Conservation (phyloP, 148 eudicot genomes). For the Rhododendron williamsianum region DNA sequence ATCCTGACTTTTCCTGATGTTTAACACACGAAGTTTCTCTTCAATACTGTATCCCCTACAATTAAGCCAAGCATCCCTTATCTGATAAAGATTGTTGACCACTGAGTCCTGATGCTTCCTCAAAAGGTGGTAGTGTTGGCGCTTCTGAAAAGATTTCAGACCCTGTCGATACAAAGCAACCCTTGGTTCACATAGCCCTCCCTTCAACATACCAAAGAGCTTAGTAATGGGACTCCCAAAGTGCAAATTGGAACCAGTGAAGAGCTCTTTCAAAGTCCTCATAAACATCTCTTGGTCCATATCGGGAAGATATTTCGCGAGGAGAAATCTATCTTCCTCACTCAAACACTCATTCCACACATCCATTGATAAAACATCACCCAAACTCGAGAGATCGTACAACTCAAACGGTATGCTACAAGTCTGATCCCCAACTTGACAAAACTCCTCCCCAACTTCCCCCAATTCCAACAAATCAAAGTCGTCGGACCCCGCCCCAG, state of each 20-base stretch:
- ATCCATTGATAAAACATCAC: conserved; percentile 69
- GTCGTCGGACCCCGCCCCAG: conserved; percentile 97
- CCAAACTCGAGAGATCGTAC: conserved; percentile 72
- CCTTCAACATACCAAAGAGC: conserved; percentile 79
- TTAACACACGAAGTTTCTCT: conserved; percentile 84
- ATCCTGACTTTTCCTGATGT: conserved; percentile 68
- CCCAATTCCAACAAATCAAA: conserved; percentile 89
- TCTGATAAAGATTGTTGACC: conserved; percentile 63
- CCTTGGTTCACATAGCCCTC: conserved; percentile 91
- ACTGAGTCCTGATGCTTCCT: conserved; percentile 69
- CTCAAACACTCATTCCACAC: conserved; percentile 89
- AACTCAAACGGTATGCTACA: conserved; percentile 80
- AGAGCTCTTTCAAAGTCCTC: conserved; percentile 79
- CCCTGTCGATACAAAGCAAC: conserved; percentile 89
- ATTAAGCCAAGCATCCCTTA: conserved; percentile 74
- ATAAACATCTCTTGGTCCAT: conserved; percentile 82
- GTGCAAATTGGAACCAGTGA: conserved; percentile 69
- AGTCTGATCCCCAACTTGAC: conserved; percentile 88
- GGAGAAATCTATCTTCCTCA: conserved; percentile 75
- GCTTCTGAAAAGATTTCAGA: conserved; percentile 60
- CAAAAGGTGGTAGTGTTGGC: conserved; percentile 69
- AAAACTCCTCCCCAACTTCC: conserved; percentile 79
- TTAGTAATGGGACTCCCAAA: conserved; percentile 70
- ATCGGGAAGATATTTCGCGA: conserved; percentile 81
- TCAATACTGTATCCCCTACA: conserved; percentile 84